Conservation (phyloP, 805 yeast genomes). For the Yarrowia alimentaria region DNA sequence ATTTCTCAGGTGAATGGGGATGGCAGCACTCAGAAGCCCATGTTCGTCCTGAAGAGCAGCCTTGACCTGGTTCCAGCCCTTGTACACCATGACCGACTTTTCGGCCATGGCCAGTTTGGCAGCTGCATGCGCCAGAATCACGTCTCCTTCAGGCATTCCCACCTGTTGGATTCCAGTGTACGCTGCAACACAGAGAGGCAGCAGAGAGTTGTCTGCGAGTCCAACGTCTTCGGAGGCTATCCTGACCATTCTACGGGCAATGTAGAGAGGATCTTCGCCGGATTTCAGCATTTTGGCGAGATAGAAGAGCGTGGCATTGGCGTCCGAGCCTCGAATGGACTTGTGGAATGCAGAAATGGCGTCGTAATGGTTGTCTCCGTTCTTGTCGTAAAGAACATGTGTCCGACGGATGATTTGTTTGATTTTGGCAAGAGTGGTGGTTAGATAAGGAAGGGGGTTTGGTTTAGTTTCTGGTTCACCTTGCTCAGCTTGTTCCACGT, state of each 20-base stretch:
- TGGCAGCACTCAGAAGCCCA: conserved; percentile 57
- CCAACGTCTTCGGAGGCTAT: conserved; percentile 97
- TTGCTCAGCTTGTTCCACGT: too few relatives aligned
- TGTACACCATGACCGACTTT: conserved; percentile 81
- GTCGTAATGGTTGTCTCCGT: conserved; percentile 92
- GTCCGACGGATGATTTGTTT: conserved; percentile 49
- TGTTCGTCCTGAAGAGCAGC: conserved; percentile 56
- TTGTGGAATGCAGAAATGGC: conserved; percentile 95
- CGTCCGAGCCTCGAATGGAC: conserved; percentile 82
- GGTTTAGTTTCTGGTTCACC: too few relatives aligned
- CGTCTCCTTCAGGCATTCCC: conserved; percentile 93
- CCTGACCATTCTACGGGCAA: conserved; percentile 86
- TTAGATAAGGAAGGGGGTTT: too few relatives aligned
- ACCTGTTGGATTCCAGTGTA: conserved; percentile 84
- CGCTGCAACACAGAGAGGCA: conserved; percentile 84
- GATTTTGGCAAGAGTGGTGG: conserved; percentile 35
- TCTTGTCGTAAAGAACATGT: conserved; percentile 70
- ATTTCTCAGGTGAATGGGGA: conserved; percentile 73
- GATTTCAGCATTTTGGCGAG: conserved; percentile 84
- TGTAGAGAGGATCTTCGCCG: conserved; percentile 90
- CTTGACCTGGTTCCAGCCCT: conserved; percentile 73
- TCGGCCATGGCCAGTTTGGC: conserved; percentile 83
- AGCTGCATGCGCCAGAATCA: conserved; percentile 86
- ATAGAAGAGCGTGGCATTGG: conserved; percentile 87
- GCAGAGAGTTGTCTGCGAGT: conserved; percentile 70